Evolutionary conservation across 164 flowering plant species (phyloP).

Genomic region (Stephania cephalantha): DNA sequence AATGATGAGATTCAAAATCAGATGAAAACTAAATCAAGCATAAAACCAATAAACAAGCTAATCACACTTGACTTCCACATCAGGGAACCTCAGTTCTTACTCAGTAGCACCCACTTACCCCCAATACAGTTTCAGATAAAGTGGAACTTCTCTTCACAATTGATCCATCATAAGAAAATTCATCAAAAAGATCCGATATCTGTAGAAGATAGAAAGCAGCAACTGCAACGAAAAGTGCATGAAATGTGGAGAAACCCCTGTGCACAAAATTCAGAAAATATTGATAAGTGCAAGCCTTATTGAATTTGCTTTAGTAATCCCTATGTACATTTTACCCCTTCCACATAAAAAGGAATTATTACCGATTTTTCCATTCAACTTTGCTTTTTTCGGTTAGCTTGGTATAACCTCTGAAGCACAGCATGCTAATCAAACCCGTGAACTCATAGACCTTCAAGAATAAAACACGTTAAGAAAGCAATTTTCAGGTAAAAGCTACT

Average conservation of each 20-base stretch:
- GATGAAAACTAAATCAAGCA: neutral
- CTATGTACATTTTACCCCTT: neutral
- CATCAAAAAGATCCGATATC: conserved; percentile 43
- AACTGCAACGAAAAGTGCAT: conserved; percentile 49
- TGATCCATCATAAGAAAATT: conserved; percentile 24
- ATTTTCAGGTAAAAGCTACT: neutral
- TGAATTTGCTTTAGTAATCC: neutral
- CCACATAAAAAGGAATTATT: conserved; percentile 8
- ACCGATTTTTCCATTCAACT: conserved; percentile 74
- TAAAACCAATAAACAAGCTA: neutral
- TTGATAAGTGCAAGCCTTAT: neutral
- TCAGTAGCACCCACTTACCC: conserved; percentile 37
- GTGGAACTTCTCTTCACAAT: conserved; percentile 36
- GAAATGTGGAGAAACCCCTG: conserved; percentile 76
- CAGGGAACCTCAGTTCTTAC: neutral
- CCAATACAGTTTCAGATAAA: conserved; percentile 40
- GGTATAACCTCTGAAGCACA: conserved; percentile 32
- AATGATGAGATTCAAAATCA: neutral
- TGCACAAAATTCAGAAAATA: neutral
- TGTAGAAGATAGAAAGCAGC: conserved; percentile 52
- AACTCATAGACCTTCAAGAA: conserved; percentile 50
- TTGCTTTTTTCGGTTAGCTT: conserved; percentile 29
- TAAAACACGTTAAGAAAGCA: conserved; percentile 8
- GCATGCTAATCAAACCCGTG: conserved; percentile 37
- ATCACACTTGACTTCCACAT: neutral